These are phyloP conservation scores for Cordyceps cicadae DNA, from an alignment of 2,329 filamentous ascomycete species.

Conservation along the genomic window DNA sequence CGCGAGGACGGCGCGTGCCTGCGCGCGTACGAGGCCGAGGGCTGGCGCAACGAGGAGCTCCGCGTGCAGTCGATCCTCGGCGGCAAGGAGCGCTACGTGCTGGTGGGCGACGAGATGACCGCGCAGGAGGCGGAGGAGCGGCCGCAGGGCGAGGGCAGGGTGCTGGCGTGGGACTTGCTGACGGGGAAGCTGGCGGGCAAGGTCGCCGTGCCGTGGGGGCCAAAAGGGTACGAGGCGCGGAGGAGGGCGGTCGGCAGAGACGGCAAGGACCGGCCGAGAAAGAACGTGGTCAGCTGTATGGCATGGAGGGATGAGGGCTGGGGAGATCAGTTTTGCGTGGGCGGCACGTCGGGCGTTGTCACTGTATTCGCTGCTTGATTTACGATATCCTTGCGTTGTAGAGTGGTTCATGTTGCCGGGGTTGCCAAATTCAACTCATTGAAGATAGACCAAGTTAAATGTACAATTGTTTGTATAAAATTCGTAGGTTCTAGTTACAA, in stretches of 20 bases:
- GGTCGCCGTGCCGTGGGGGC: conserved; percentile 51
- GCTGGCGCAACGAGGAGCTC: conserved; percentile 57
- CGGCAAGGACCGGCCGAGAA: conserved; percentile 50
- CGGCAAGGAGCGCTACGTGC: conserved; percentile 64
- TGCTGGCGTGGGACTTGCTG: conserved; percentile 80
- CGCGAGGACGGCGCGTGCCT: conserved; percentile 64
- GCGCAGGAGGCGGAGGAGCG: conserved; percentile 15
- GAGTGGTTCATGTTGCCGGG: not conserved
- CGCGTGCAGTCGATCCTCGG: conserved; percentile 71
- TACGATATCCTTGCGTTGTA: not conserved
- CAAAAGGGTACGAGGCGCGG: conserved; percentile 36
- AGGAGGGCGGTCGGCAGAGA: conserved; percentile 50
- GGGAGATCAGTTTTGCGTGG: conserved; percentile 57
- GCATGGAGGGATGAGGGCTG: conserved; percentile 55
- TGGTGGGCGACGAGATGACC: conserved; percentile 68
- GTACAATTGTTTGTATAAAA: not conserved
- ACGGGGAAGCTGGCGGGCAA: conserved; percentile 59
- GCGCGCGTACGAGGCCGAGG: conserved; percentile 56
- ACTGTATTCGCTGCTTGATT: conserved; percentile 45
- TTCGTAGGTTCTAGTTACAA: not conserved
- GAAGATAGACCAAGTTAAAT: conserved; percentile 17
- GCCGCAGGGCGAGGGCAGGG: conserved; percentile 44
- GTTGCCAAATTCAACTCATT: not conserved
- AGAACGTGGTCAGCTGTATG: conserved; percentile 53
- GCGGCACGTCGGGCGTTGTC: conserved; percentile 57